Conservation (phyloP, 208 protist genomes). For the Phytomonas serpens region DNA sequence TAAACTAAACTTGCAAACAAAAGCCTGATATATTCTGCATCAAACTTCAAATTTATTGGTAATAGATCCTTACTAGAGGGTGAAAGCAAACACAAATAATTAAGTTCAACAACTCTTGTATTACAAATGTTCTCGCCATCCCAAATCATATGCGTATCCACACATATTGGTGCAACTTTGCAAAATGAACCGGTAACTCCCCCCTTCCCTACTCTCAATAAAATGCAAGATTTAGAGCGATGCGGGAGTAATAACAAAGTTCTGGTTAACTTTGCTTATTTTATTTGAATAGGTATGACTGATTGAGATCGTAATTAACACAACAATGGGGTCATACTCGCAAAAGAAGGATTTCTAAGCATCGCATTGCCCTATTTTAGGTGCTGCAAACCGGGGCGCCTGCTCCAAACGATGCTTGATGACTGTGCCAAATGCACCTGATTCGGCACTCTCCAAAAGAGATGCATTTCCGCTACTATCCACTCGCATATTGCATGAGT, state of each 20-base stretch:
- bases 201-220: not conserved
- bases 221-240: not conserved
- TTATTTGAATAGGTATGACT: not conserved
- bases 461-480: conserved; percentile 67
- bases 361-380: not conserved
- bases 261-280: conserved; percentile 7
- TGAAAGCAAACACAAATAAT: not conserved
- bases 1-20: not conserved
- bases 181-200: too few species aligned
- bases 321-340: not conserved
- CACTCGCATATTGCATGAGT: conserved; percentile 76
- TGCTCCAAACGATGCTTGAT: conserved; percentile 49
- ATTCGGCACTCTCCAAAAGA: conserved; percentile 59
- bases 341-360: not conserved
- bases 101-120: not conserved
- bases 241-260: not conserved
- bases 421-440: conserved; percentile 67
- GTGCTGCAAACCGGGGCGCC: conserved; percentile 9
- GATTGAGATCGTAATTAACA: not conserved
- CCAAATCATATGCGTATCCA: not conserved
- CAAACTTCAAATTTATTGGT: not conserved
- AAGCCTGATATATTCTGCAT: not conserved
- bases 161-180: not conserved
- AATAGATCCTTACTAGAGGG: not conserved
- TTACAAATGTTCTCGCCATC: not conserved